These are phyloP conservation scores for Aspergillus incahuasiensis DNA, from an alignment of 495 filamentous ascomycete species.

Conservation along the genomic window DNA sequence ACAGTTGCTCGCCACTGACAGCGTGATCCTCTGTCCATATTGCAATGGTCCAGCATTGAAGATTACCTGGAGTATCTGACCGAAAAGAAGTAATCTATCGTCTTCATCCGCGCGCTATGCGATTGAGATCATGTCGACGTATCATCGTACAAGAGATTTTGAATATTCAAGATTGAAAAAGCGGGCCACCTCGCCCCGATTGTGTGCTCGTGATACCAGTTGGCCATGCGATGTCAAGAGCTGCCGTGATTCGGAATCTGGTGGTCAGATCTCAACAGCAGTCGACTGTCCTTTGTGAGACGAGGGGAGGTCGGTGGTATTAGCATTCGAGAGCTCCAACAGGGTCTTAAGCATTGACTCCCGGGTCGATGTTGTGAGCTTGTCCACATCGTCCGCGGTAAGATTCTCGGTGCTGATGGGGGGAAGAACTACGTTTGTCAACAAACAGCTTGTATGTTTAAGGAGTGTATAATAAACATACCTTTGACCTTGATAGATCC, in stretches of 20 bases:
- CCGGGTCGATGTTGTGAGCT: constrained; percentile 62
- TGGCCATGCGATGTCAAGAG: not conserved
- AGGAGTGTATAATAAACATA: constrained; percentile 34
- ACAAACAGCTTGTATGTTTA: not conserved
- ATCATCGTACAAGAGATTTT: constrained; percentile 5
- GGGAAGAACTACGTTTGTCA: constrained; percentile 57
- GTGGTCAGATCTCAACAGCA: constrained; percentile 37
- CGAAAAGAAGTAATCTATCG: constrained; percentile 2
- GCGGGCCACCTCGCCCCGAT: not conserved
- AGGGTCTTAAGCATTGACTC: constrained; percentile 79
- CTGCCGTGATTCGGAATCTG: not conserved
- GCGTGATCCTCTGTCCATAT: not conserved
- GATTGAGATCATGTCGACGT: constrained; percentile 3
- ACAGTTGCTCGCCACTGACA: not conserved
- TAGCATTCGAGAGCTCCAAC: constrained; percentile 49
- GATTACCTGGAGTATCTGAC: not conserved
- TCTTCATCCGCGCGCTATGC: not conserved
- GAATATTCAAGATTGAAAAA: not conserved
- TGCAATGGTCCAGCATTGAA: not conserved
- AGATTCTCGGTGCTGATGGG: constrained; percentile 80
- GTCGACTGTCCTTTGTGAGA: constrained; percentile 31
- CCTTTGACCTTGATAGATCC: constrained; percentile 80
- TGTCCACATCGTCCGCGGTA: constrained; percentile 75
- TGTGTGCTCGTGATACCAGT: not conserved
- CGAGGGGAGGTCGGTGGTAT: constrained; percentile 19